Percentiles rank a stretch among this genome's conserved stretches.
phyloP scores from a whole-genome alignment of 1,284 basidiomycete species.

The Cryptococcus sp. region DNA sequence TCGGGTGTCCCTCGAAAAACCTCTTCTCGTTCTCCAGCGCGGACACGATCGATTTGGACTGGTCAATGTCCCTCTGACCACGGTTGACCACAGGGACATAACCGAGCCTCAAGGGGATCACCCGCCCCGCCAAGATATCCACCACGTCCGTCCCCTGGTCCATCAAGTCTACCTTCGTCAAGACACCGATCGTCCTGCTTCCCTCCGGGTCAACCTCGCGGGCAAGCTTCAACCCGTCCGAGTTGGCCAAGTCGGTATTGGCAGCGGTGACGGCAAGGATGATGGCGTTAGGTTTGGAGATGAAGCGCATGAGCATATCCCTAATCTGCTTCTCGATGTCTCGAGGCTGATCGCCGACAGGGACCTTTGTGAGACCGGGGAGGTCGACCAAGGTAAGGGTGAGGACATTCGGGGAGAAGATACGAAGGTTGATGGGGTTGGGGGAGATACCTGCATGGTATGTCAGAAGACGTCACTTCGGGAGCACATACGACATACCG shows the following conservation, averaged over 20 bases:
- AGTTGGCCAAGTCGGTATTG: slow-evolving; percentile 96
- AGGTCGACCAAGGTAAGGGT: slow-evolving; percentile 96
- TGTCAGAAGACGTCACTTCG: background rate
- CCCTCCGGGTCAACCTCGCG: slow-evolving; percentile 96
- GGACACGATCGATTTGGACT: slow-evolving; percentile 72
- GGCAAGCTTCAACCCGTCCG: slow-evolving; percentile 93
- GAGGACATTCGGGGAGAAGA: slow-evolving; percentile 94
- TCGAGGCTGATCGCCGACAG: slow-evolving; percentile 94
- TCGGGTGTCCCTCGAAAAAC: slow-evolving; percentile 90
- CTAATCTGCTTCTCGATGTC: slow-evolving; percentile 98
- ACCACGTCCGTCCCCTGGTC: slow-evolving; percentile 96
- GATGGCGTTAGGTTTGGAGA: slow-evolving; percentile 76
- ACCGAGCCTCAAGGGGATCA: slow-evolving; percentile 87
- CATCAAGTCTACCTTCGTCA: slow-evolving; percentile 98
- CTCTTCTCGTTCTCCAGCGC: slow-evolving; percentile 86
- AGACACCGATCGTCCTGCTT: slow-evolving; percentile 88
- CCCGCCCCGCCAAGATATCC: slow-evolving; percentile 94
- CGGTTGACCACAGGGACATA: slow-evolving; percentile 98
- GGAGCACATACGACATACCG: slow-evolving; percentile 27
- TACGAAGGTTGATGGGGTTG: slow-evolving; percentile 91
- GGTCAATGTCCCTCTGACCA: slow-evolving; percentile 94
- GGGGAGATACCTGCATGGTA: slow-evolving; percentile 72
- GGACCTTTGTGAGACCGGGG: slow-evolving; percentile 88
- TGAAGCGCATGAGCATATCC: slow-evolving; percentile 95
- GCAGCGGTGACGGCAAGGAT: slow-evolving; percentile 94